phyloP scores from a whole-genome alignment of 495 filamentous ascomycete species.

The Trichoderma reesei region DNA sequence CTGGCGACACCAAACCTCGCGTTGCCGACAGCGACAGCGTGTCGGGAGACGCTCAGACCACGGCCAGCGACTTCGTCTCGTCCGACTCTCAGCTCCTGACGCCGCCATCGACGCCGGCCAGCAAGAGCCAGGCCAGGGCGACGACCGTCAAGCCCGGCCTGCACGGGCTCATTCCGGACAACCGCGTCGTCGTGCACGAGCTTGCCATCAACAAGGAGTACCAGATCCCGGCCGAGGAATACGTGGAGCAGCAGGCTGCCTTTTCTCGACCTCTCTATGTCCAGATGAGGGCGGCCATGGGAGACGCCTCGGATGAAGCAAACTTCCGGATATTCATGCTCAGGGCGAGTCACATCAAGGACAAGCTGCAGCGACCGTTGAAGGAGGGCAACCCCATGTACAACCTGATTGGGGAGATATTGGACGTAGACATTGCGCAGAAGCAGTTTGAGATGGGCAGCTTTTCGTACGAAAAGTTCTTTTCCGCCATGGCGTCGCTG shows the following conservation, averaged over 20 bases:
- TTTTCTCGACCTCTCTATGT: slow-evolving; percentile 59
- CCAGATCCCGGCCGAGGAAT: slow-evolving; percentile 41
- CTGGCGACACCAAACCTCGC: slow-evolving; percentile 61
- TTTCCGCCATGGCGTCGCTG: slow-evolving; percentile 76
- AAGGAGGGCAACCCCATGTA: slow-evolving; percentile 72
- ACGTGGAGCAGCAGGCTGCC: slow-evolving; percentile 37
- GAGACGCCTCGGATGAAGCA: slow-evolving; percentile 55
- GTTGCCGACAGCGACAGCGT: slow-evolving; percentile 36
- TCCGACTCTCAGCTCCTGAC: slow-evolving; percentile 28
- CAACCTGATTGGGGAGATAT: slow-evolving; percentile 69
- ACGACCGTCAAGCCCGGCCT: slow-evolving; percentile 29
- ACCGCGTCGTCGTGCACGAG: slow-evolving; percentile 81
- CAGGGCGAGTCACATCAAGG: slow-evolving; percentile 76
- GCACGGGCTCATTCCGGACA: slow-evolving; percentile 60
- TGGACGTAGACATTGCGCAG: slow-evolving; percentile 69
- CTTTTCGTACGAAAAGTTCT: slow-evolving; percentile 92
- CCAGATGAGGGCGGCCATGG: slow-evolving; percentile 65
- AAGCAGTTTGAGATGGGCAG: slow-evolving; percentile 68
- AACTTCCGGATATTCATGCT: slow-evolving; percentile 60
- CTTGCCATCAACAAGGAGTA: slow-evolving; percentile 84
- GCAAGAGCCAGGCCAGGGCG: slow-evolving; percentile 15
- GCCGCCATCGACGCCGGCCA: slow-evolving; percentile 31
- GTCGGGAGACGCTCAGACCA: slow-evolving; percentile 20
- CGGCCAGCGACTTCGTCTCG: slow-evolving; percentile 18
- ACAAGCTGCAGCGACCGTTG: slow-evolving; percentile 73